Evolutionary conservation across 208 protist genomes (phyloP).

Genomic region (Wallacemonas sp.): DNA sequence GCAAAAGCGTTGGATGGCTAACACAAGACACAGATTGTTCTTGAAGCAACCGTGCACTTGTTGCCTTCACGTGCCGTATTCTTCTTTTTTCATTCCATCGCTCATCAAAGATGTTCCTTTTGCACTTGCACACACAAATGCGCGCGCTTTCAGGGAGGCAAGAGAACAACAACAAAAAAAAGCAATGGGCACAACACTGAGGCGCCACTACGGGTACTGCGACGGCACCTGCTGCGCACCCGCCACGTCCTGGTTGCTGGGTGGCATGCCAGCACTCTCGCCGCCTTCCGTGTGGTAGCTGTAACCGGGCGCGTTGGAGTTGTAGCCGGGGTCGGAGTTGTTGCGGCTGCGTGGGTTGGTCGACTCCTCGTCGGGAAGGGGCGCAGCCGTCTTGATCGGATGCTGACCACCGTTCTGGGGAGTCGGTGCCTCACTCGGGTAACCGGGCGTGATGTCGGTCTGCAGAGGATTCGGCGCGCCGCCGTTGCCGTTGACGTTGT

Average conservation of each 20-base stretch:
- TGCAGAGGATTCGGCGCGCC: not conserved
- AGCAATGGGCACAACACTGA: too few relatives aligned
- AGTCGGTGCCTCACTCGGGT: not conserved
- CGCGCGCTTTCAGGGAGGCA: too few relatives aligned
- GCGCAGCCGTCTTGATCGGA: conserved; percentile 8
- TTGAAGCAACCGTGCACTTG: too few relatives aligned
- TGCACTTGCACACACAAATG: too few relatives aligned
- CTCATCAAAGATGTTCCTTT: too few relatives aligned
- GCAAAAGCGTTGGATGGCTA: too few relatives aligned
- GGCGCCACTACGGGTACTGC: conserved; percentile 4
- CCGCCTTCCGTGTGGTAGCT: not conserved
- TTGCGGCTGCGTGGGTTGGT: not conserved
- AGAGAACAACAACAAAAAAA: too few relatives aligned
- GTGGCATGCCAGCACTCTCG: too few relatives aligned
- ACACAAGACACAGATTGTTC: too few relatives aligned
- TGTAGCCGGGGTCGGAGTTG: not conserved
- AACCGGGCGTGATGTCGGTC: conserved; percentile 2
- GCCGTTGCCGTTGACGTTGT: not conserved
- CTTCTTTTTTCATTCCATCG: too few relatives aligned
- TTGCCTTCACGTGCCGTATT: too few relatives aligned
- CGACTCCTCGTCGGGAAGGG: conserved; percentile 13
- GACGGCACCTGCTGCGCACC: not conserved
- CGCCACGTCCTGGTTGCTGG: conserved; percentile 12
- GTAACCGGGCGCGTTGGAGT: not conserved
- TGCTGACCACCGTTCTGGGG: not conserved